phyloP scores from a whole-genome alignment of 495 filamentous ascomycete genomes.

The Lentithecium fluviatile region DNA sequence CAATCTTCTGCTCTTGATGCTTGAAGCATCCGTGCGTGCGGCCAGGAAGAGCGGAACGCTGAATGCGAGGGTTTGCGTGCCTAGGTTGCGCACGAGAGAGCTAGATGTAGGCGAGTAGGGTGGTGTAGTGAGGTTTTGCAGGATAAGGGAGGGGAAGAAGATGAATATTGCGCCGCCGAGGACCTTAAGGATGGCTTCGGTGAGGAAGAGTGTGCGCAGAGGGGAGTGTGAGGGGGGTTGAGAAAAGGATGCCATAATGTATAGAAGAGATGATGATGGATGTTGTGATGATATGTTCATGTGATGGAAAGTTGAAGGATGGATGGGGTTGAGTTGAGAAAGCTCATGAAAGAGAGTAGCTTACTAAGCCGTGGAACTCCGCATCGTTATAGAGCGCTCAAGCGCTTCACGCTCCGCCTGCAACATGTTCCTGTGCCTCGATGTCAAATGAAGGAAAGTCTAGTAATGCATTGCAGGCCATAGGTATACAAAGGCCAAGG shows the following conservation, averaged over 20 bases:
- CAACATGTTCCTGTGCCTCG: too few species aligned
- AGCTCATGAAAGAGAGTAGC: not conserved
- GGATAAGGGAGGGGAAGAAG: constrained; percentile 12
- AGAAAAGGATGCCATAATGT: too few species aligned
- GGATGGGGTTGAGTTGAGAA: not conserved
- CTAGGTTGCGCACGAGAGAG: constrained; percentile 11
- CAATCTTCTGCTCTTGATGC: constrained; percentile 5
- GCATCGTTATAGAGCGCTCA: too few species aligned
- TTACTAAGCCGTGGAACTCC: not conserved
- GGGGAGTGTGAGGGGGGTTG: too few species aligned
- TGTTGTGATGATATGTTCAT: too few species aligned
- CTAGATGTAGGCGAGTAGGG: constrained; percentile 9
- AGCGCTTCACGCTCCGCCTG: too few species aligned
- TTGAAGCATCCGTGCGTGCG: not conserved
- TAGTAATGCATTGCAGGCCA: constrained; percentile 1
- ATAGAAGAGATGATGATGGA: too few species aligned
- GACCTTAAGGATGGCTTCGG: constrained; percentile 21
- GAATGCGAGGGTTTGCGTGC: constrained; percentile 21
- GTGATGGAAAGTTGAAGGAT: constrained; percentile 5
- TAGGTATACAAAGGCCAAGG: not conserved
- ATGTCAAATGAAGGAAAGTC: not conserved
- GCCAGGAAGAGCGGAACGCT: constrained; percentile 25
- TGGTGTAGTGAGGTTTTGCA: not conserved
- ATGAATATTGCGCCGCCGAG: constrained; percentile 24
- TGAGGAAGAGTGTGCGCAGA: constrained; percentile 18